phyloP scores from a whole-genome alignment of 2,329 filamentous ascomycete genomes.

The Coniochaeta sp. region DNA sequence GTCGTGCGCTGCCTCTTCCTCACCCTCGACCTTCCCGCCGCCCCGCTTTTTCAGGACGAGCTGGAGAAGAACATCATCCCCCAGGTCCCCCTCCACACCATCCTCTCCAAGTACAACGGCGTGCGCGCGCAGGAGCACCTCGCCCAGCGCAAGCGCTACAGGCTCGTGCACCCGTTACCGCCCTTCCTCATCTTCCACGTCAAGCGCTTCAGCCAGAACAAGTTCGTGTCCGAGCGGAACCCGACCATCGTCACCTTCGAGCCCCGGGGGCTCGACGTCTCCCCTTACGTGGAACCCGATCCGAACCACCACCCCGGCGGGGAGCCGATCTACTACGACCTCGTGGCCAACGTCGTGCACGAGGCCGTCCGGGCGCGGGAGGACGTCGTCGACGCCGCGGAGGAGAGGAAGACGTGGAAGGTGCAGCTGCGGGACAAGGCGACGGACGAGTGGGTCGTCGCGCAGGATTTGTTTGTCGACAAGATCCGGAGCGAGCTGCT shows the following conservation, averaged over 20 bases:
- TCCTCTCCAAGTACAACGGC: constrained; percentile 92
- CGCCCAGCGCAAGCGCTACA: constrained; percentile 81
- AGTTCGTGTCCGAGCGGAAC: constrained; percentile 93
- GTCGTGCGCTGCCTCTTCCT: constrained; percentile 80
- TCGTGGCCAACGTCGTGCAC: constrained; percentile 90
- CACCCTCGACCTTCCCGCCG: constrained; percentile 84
- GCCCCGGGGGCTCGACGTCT: constrained; percentile 73
- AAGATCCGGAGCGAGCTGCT: constrained; percentile 81
- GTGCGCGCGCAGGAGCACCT: constrained; percentile 80
- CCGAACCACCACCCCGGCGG: constrained; percentile 61
- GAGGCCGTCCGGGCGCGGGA: constrained; percentile 72
- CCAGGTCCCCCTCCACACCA: constrained; percentile 73
- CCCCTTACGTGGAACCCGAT: constrained; percentile 86
- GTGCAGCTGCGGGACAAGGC: constrained; percentile 80
- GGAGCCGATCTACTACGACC: constrained; percentile 88
- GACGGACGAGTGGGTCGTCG: constrained; percentile 81
- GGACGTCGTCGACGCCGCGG: constrained; percentile 82
- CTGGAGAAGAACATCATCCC: constrained; percentile 95
- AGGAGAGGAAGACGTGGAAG: constrained; percentile 87
- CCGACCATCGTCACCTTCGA: constrained; percentile 98
- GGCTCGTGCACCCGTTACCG: constrained; percentile 82
- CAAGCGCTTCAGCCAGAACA: constrained; percentile 95
- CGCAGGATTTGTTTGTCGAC: constrained; percentile 91
- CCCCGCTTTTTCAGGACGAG: constrained; percentile 93
- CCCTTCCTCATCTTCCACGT: constrained; percentile 91